Base-by-base conservation (phyloP, 2,329 filamentous ascomycete genomes). In the Stagonosporopsis vannaccii region DNA sequence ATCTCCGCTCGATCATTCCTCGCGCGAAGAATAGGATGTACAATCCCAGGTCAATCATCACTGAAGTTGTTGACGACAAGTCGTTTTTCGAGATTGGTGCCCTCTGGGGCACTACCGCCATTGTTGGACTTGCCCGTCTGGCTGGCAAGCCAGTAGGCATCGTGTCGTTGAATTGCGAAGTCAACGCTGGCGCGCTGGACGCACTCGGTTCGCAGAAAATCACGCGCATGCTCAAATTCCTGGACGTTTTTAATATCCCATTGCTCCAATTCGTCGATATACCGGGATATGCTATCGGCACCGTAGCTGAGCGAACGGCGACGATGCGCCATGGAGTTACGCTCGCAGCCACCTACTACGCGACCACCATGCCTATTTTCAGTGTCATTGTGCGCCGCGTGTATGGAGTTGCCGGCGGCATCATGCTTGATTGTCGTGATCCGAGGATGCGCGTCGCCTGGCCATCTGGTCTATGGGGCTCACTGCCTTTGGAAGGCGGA, bases 311-410 rank as follows among this genome's bases (percentile, higher is more conserved):
- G 69, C 78, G 85, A 13, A 83, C 80, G 4, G 86, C 85, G 12
- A 88, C 85, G 0, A 89, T 88, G 86, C 79, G 85, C 47, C 86
- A 85, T 76, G 86, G 86, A 0, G 79, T 89, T 4, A 81, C 84
- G 41, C 79, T 88, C 1, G 85, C 83, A 6, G 84, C 84, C 51
- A 80, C 85, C 0, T 89, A 89, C 67, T 87, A 84, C 68, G 82
- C 82, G 20, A 88, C 85, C 0, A 88, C 85, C 0, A 83, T 82
- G 50, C 85, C 86, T 0, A 80, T 89, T 3, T 88, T 88, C 74
- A 85, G 78, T 51, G 84, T 89, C n/a, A 79, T 89, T 4, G 83
- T 84, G 1, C 78, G 86, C 6, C 81, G 85, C 43, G 83, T 81
- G 1, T 88, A 85, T 62, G 87, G 86, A 4, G 86, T 89, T 1